Evolutionary conservation across 1,284 basidiomycete species (phyloP), one percentile per base, ranked within the genome.

Genomic region (Lentinus polychrous): DNA sequence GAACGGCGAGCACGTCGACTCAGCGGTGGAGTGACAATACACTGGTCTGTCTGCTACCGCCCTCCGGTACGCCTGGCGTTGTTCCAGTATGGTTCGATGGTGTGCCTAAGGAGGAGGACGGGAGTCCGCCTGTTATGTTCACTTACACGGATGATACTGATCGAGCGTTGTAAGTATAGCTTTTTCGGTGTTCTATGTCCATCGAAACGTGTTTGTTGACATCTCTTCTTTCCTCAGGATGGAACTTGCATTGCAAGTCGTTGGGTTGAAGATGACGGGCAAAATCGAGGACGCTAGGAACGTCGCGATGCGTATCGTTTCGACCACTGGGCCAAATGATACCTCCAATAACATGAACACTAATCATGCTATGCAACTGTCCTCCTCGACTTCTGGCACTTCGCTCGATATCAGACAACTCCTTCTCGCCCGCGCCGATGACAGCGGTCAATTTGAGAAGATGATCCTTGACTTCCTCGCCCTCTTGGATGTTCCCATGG

Each of bases 181-280:
- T 49, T 49, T 54, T 24, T 47, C 18, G 50, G 40, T 33, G 43
- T 11, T 53, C 37, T 45, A 2, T 42, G 23, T n/a, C 38, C 51
- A 32, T 52, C n/a, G 18, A 3, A 31, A 14, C 40, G 52, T 5
- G 27, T 50, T 50, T 56, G 48, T 47, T 67, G 37, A 58, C 49
- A 18, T 7, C 15, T n/a, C 15, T 15, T 27, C 11, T 23, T 35
- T 23, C 3, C 22, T 36, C 20, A 91, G 88, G 53, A 94, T 96
- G 92, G 94, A 96, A 64, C 78, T 96, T 48, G 94, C 94, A 43
- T 72, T 97, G 6, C 92, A 95, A 62, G 92, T 96, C 8, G 92
- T 97, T 22, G 94, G 94, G 1, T 70, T 96, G 54, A 94, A 95
- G 72, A 94, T 96, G 91, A 96, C 92, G 0, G 94, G 94, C 34